Evolutionary conservation across 306 rosid species (phyloP), one percentile per base, ranked within the genome.

Genomic region (Carpinus fangiana): DNA sequence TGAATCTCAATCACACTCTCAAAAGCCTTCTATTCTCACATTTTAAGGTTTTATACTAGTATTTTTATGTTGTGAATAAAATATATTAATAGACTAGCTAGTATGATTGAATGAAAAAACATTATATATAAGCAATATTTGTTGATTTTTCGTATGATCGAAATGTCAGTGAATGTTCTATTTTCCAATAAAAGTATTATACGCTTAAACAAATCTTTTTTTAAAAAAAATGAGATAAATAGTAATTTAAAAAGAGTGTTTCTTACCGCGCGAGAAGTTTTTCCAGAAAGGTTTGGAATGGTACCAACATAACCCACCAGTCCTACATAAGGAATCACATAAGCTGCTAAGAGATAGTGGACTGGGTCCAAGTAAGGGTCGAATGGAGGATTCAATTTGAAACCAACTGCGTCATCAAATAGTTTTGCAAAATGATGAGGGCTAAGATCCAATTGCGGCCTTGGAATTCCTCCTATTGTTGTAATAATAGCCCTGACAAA

Each of bases 381-480:
- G 23, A 84, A 80, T 26, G 87, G 82, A 62, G 87, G 84, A 4
- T 0, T 31, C 47, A 82, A 59, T 5, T 43, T 20, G 31, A 1
- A 16, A 9, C 81, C 87, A 23, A 76, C 43, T 72, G 82, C 84
- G 5, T 23, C 9, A 0, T 84, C 61, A 3, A 84, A 14, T 12
- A 84, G 4, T 28, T 73, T 61, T 12, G 76, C 79, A 68, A 84
- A 72, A 52, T 21, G 61, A 12, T 34, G 43, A 5, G 50, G 18
- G 72, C 87, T 80, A 34, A 84, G 51, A 67, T 84, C 56, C 70
- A 80, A 16, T 77, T 47, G 55, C 5, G 84, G 82, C 77, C 87
- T 84, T 10, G 48, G 73, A 68, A 80, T 41, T 16, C 87, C 85
- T 26, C 82, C 82, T 12, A 53, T 59, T 26, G n/a, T 31, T 9